Percentiles rank a stretch among this genome's conserved stretches.
Conservation (phyloP, 495 filamentous ascomycete genomes). For the Trichoderma virens region DNA sequence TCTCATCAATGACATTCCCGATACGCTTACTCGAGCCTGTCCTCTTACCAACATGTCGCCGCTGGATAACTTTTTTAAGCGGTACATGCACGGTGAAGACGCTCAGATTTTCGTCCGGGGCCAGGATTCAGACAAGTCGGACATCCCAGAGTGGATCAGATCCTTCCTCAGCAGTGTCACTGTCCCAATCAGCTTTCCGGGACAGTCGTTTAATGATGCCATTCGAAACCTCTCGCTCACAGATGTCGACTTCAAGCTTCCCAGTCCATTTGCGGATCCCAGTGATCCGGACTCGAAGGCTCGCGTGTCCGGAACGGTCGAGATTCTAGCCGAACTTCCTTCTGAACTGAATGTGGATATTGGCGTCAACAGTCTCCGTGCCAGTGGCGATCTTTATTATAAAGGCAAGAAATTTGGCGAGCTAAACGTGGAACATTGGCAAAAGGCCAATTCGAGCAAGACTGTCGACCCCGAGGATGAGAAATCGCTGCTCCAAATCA, state of each 20-base stretch:
- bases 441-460: conserved; percentile 70
- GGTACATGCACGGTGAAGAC: conserved; percentile 70
- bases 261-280: conserved; percentile 67
- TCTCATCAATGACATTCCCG: conserved; percentile 60
- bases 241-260: conserved; percentile 76
- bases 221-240: conserved; percentile 80
- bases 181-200: conserved; percentile 76
- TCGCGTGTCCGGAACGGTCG: conserved; percentile 70
- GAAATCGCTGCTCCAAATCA: conserved; percentile 55
- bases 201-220: conserved; percentile 66
- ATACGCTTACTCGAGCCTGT: conserved; percentile 59
- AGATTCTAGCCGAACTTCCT: conserved; percentile 67
- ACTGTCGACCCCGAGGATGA: conserved; percentile 45
- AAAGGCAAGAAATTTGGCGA: conserved; percentile 64
- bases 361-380: conserved; percentile 64
- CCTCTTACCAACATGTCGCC: conserved; percentile 71
- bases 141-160: conserved; percentile 71
- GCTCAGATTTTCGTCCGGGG: conserved; percentile 76
- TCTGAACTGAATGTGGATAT: conserved; percentile 78
- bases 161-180: conserved; percentile 74
- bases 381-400: conserved; percentile 73
- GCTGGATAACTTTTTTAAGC: conserved; percentile 71
- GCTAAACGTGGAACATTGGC: conserved; percentile 73
- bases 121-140: conserved; percentile 51
- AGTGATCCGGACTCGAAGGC: conserved; percentile 67